A percentile compares a stretch with the other conserved stretches of the same genome.
Evolutionary conservation across 2,329 filamentous ascomycete species (phyloP).

Genomic region (Fusarium lateritium): DNA sequence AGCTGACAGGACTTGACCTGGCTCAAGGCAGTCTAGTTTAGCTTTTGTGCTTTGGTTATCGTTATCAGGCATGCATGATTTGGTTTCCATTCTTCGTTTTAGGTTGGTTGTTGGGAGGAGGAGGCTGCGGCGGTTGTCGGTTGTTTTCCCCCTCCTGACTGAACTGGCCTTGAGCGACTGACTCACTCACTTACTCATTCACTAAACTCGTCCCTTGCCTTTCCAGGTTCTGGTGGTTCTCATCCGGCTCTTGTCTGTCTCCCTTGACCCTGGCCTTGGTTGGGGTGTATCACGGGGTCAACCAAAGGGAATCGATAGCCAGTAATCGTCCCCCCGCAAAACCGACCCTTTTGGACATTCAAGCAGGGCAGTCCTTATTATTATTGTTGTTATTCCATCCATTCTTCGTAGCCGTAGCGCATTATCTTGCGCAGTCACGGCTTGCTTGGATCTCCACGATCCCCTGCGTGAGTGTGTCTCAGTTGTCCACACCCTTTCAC

Average conservation of each 20-base stretch:
- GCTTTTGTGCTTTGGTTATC: conserved; percentile 7
- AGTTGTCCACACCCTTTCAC: conserved; percentile 29
- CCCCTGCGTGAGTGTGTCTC: conserved; percentile 41
- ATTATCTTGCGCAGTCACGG: not conserved
- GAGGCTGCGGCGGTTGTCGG: conserved; percentile 30
- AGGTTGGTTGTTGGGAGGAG: conserved; percentile 1
- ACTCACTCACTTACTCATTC: conserved; percentile 16
- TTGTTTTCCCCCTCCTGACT: conserved; percentile 17
- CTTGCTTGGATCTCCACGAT: conserved; percentile 12
- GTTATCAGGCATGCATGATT: conserved; percentile 25
- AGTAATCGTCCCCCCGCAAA: conserved; percentile 27
- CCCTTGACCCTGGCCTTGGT: conserved; percentile 15
- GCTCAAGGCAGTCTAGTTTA: conserved; percentile 27
- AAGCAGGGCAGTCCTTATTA: not conserved
- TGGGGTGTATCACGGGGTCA: conserved; percentile 42
- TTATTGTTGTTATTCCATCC: not conserved
- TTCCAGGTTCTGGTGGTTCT: conserved; percentile 19
- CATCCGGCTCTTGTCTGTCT: conserved; percentile 11
- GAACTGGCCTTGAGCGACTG: conserved; percentile 6
- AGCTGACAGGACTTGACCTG: conserved; percentile 17
- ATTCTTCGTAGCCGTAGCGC: not conserved
- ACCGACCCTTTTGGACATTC: conserved; percentile 10
- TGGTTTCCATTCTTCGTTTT: not conserved
- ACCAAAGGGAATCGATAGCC: conserved; percentile 30
- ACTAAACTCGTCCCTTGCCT: not conserved